Base-by-base conservation (phyloP, 1,284 basidiomycete genomes). In the Malassezia pachydermatis region DNA sequence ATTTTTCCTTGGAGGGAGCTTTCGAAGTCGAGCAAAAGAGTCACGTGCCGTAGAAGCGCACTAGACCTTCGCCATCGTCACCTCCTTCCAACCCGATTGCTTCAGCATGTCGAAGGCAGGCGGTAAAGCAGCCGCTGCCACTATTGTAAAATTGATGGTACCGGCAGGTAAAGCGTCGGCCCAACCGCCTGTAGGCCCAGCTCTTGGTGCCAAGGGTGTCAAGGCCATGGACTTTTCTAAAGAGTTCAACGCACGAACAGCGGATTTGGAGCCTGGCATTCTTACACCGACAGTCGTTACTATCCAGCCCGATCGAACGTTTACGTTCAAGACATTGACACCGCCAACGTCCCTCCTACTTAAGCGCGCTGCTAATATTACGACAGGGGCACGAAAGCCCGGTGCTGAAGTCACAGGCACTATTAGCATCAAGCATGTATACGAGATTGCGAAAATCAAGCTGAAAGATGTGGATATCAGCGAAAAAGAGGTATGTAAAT, bases 191-290 rank as follows among this genome's bases (percentile, higher is more conserved):
- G 86, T 98, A 44, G 94, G 92, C 63, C 92, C 94, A 45, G 90
- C 90, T 17, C 81, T 96, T 44, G 94, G 94, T 77, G 90, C 94
- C 58, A 83, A 88, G 70, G 94, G 94, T 66, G 89, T 99, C 60
- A 96, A 96, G 76, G 92, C 90, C 16, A 98, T 98, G 83, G 94
- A 99, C 76, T 99, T 98, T 73, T 94, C 89, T 77, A 98, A 96
- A 41, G 60, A 66, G 39, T 70, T 70, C 54, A 70, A 70, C 51
- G 67, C 62, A 88, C 74, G 88, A 86, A 48, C 82, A 80, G 84
- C 86, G 17, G 84, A 89, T 71, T 79, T 94, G 49, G 82, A 84
- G 62, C 81, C 84, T 16, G 88, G 88, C 33, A 79, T 86, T 13
- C 92, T 94, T 2, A 81, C 82, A 32, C 92, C 92, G 9, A 90